Base-by-base conservation (phyloP, 1,284 basidiomycete species). In the Bjerkandera adusta region DNA sequence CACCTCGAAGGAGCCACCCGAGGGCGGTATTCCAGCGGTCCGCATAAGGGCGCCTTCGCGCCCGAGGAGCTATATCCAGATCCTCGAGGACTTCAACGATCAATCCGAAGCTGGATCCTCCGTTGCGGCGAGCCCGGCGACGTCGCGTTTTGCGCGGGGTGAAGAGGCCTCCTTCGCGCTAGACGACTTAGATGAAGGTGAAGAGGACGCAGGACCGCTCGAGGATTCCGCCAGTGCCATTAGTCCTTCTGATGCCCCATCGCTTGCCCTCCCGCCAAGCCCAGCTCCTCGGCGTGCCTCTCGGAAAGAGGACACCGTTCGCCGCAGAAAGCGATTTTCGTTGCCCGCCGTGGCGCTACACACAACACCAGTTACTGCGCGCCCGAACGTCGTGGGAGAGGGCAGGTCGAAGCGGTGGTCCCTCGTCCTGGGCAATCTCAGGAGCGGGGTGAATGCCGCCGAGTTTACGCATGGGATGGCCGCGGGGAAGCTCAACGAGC, bases 291-390 rank as follows among this genome's bases (percentile, higher is more conserved):
- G 54, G 7, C 36, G 11, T 24, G 30, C 26, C 3, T 2, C 13
- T 32, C 53, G 49, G 15, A 69, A 61, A 52, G 86, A 86, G 58
- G 75, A 83, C 53, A 86, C 83, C 0, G 74, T 74, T 38, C 43
- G 83, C 53, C 64, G 77, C 56, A 71, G 71, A 56, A 85, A 88
- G 59, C 73, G 86, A 26, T 87, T 87, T 57, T 89, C 86, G 36
- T 55, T 85, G 48, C 85, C 86, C 44, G 84, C 84, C 10, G 70
- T 89, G 30, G 85, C 82, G 29, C 54, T 89, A 60, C 85, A 89
- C 55, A 80, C 81, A 29, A 79, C 79, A 26, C 77, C 76, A n/a
- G 85, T 89, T 7, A 84, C 81, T 36, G 74, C 83, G 18, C 73
- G 77, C 12, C 75, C 77, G 40, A 68, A 58, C 41, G 46, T 59